Evolutionary conservation across 1,284 basidiomycete genomes (phyloP).

Genomic region (Violaceomyces palustris): DNA sequence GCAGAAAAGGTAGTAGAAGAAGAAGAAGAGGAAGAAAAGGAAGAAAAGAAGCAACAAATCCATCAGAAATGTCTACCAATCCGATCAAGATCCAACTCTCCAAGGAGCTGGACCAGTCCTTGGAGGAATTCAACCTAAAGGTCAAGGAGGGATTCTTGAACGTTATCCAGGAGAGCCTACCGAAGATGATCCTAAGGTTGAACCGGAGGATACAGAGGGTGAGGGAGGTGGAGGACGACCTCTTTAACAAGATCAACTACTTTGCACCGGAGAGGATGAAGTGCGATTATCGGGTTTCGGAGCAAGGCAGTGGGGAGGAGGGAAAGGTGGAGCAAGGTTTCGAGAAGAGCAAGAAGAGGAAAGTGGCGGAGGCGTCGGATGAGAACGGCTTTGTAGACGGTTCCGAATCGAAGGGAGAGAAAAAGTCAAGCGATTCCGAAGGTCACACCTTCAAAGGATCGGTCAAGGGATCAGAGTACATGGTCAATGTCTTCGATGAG

Average conservation of each 20-base stretch:
- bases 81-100: too few relatives aligned
- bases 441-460: constrained; percentile 15
- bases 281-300: constrained; percentile 2
- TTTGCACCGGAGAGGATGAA: constrained; percentile 8
- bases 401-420: background rate
- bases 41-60: too few relatives aligned
- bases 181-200: constrained; percentile 25
- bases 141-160: too few relatives aligned
- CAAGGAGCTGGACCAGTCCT: too few relatives aligned
- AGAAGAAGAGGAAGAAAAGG: too few relatives aligned
- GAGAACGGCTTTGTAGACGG: constrained; percentile 3
- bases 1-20: too few relatives aligned
- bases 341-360: constrained; percentile 25
- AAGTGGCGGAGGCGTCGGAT: constrained; percentile 2
- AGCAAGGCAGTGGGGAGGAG: background rate
- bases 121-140: too few relatives aligned
- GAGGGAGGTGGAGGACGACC: constrained; percentile 8
- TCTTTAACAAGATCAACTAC: constrained; percentile 18
- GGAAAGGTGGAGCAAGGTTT: background rate
- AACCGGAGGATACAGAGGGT: constrained; percentile 15
- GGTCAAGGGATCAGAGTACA: constrained; percentile 12
- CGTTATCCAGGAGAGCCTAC: constrained; percentile 24
- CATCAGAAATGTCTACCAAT: too few relatives aligned
- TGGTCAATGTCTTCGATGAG: constrained; percentile 7
- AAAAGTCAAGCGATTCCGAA: background rate